These are phyloP conservation scores for Lathyrus sativus DNA, from an alignment of 306 rosid genomes.

Conservation along the genomic window DNA sequence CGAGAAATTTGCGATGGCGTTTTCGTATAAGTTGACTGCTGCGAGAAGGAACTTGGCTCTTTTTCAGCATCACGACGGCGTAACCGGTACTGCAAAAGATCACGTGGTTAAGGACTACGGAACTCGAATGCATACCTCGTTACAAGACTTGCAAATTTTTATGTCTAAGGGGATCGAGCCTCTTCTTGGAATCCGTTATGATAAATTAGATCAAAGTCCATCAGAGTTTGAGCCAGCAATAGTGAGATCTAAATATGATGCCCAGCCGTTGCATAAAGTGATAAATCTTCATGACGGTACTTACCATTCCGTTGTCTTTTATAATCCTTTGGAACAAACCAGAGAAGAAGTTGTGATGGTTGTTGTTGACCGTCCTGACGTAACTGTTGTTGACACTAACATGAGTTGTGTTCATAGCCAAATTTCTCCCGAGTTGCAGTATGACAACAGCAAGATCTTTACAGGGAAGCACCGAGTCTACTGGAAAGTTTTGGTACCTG, in stretches of 20 bases:
- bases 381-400: slow-evolving; percentile 75
- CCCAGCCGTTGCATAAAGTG: slow-evolving; percentile 78
- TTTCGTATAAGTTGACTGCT: slow-evolving; percentile 90
- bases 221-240: slow-evolving; percentile 78
- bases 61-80: slow-evolving; percentile 99
- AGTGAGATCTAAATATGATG: slow-evolving; percentile 87
- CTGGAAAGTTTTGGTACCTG: slow-evolving; percentile 83
- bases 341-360: slow-evolving; percentile 90
- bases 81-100: slow-evolving; percentile 97
- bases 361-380: slow-evolving; percentile 71
- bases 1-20: slow-evolving; percentile 75
- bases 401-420: slow-evolving; percentile 84
- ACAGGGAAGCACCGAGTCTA: slow-evolving; percentile 85
- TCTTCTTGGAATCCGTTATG: slow-evolving; percentile 80
- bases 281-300: slow-evolving; percentile 63
- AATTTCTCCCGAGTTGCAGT: slow-evolving; percentile 80
- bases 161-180: slow-evolving; percentile 89
- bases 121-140: slow-evolving; percentile 85
- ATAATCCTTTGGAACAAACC: slow-evolving; percentile 83
- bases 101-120: slow-evolving; percentile 93
- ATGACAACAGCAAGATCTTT: slow-evolving; percentile 67
- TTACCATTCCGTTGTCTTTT: slow-evolving; percentile 64
- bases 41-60: slow-evolving; percentile 98
- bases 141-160: slow-evolving; percentile 88
- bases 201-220: slow-evolving; percentile 72